Percentiles rank a stretch among this genome's conserved stretches.
These are phyloP conservation scores for Stagonosporopsis vannaccii DNA, from an alignment of 2,329 filamentous ascomycete species.

Conservation along the genomic window DNA sequence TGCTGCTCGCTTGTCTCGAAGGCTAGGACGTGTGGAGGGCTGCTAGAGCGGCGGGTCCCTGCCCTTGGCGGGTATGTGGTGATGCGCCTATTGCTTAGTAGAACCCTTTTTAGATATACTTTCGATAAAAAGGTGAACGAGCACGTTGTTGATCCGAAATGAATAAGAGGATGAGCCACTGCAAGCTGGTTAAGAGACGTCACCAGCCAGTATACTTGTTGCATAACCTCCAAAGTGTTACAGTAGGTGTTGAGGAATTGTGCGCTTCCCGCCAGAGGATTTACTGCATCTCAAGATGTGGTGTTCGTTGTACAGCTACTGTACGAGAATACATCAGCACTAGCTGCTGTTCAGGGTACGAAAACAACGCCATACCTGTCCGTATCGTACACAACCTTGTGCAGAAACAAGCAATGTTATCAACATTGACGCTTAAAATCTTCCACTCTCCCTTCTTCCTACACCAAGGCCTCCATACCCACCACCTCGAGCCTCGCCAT, in stretches of 20 bases:
- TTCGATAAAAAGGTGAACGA: neutral
- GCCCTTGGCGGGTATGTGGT: neutral
- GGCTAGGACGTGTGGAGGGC: neutral
- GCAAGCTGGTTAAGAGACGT: neutral
- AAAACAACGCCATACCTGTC: neutral
- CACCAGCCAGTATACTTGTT: neutral
- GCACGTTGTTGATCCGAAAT: neutral
- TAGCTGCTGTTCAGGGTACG: neutral
- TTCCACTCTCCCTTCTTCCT: constrained; percentile 38
- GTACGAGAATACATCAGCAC: neutral
- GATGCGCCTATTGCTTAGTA: neutral
- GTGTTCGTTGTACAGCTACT: neutral
- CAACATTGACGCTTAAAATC: constrained; percentile 21
- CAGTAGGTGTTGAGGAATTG: neutral
- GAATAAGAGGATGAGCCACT: neutral
- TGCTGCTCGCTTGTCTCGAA: neutral
- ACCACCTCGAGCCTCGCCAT: constrained; percentile 26
- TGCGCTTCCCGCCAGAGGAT: too few species aligned
- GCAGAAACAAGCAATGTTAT: neutral
- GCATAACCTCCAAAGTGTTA: neutral
- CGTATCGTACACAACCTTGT: neutral
- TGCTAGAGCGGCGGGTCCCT: neutral
- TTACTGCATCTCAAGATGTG: too few species aligned
- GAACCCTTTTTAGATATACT: neutral
- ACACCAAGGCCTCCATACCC: constrained; percentile 36